phyloP scores from a whole-genome alignment of 768 basidiomycete species.

The Cystofilobasidium bisporidii region DNA sequence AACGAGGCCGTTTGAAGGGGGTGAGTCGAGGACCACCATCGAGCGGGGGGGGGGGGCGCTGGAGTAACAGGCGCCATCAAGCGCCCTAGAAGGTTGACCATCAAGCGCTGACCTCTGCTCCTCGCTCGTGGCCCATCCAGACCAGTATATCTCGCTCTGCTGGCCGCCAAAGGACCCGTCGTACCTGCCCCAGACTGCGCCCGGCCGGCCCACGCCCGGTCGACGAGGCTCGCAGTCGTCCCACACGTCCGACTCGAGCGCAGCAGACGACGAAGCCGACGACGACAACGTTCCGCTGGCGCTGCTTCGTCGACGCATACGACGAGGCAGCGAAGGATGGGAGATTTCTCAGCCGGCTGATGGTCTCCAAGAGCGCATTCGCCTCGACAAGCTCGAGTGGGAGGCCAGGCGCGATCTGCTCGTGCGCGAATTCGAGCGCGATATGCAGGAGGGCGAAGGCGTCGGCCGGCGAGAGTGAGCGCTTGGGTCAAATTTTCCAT shows the following conservation, averaged over 20 bases:
- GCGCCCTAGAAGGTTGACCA: too few relatives aligned
- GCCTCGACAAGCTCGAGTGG: neutral
- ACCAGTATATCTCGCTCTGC: conserved; percentile 20
- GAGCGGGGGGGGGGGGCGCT: neutral
- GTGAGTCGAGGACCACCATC: neutral
- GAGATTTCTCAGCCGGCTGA: neutral
- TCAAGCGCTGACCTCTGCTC: neutral
- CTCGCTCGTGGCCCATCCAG: neutral
- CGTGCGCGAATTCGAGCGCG: neutral
- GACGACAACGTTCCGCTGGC: conserved; percentile 1
- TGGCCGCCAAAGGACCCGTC: conserved; percentile 27
- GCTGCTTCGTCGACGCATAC: neutral
- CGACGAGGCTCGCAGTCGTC: neutral
- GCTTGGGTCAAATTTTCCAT: too few relatives aligned
- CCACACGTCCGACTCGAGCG: neutral
- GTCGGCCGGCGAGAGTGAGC: neutral
- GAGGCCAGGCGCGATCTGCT: neutral
- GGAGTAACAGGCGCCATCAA: neutral
- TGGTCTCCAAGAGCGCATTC: neutral
- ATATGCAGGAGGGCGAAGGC: neutral
- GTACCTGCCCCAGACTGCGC: neutral
- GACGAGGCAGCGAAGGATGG: neutral
- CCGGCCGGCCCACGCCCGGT: neutral
- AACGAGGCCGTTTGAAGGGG: neutral
- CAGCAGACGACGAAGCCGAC: too few relatives aligned